Evolutionary conservation across 2,329 filamentous ascomycete genomes (phyloP).

Genomic region (Madurella mycetomatis): DNA sequence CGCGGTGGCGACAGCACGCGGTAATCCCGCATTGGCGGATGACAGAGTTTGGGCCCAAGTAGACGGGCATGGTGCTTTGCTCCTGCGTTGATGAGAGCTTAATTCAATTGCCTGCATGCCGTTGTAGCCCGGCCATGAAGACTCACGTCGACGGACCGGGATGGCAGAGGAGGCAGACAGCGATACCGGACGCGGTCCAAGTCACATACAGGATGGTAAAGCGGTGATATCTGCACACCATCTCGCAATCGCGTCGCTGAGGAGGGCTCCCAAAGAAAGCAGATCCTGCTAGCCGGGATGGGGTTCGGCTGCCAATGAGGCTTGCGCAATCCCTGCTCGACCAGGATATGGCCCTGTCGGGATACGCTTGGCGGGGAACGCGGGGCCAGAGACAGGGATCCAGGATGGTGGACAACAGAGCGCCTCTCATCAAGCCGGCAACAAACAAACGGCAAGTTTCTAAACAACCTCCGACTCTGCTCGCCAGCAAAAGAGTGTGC

Average conservation of each 20-base stretch:
- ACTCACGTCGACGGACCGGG: too few relatives aligned
- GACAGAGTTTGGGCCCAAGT: background rate
- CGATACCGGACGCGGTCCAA: background rate
- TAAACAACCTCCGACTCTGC: background rate
- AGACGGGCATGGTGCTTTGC: background rate
- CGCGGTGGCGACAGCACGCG: background rate
- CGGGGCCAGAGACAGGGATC: constrained; percentile 10
- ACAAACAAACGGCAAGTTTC: background rate
- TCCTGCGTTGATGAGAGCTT: too few relatives aligned
- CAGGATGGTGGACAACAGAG: background rate
- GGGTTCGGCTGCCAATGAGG: constrained; percentile 32
- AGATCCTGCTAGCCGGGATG: constrained; percentile 26
- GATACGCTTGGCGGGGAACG: constrained; percentile 29
- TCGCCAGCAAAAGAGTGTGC: constrained; percentile 1
- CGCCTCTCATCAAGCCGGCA: constrained; percentile 2
- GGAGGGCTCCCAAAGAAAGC: constrained; percentile 27
- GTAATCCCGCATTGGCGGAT: background rate
- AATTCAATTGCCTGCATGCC: too few relatives aligned
- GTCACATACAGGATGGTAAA: background rate
- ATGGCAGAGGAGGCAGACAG: background rate
- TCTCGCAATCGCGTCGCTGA: constrained; percentile 33
- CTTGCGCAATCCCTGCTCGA: constrained; percentile 30
- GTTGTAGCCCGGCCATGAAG: too few relatives aligned
- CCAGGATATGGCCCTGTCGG: constrained; percentile 28
- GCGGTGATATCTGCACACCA: constrained; percentile 27